These are phyloP conservation scores for Cercospora brassicicola DNA, from an alignment of 2,329 filamentous ascomycete genomes.

Conservation along the genomic window DNA sequence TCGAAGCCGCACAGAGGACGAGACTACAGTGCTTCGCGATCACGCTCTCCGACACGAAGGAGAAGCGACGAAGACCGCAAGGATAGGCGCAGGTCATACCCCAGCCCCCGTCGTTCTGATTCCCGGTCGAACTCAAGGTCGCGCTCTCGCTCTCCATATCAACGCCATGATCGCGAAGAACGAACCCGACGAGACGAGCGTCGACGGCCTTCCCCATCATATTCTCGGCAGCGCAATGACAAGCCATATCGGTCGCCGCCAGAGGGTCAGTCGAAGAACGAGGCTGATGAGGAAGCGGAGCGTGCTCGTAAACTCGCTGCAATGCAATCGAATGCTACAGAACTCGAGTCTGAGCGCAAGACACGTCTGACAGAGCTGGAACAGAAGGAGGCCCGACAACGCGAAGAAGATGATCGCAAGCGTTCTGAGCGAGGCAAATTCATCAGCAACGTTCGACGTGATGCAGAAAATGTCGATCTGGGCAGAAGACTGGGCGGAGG, in stretches of 20 bases:
- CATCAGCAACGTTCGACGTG: conserved; percentile 37
- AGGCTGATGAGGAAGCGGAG: conserved; percentile 37
- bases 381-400: conserved; percentile 62
- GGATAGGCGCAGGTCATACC: conserved; percentile 37
- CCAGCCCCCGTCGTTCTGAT: conserved; percentile 39
- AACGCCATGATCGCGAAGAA: conserved; percentile 22
- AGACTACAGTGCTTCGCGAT: conserved; percentile 35
- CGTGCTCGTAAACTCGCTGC: conserved; percentile 42
- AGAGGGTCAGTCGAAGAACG: conserved; percentile 24
- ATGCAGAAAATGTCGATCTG: conserved; percentile 37
- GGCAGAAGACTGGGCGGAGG: conserved; percentile 31
- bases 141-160: conserved; percentile 37
- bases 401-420: conserved; percentile 63
- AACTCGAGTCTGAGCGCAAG: conserved; percentile 69
- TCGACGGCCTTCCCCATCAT: conserved; percentile 26
- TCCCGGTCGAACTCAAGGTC: conserved; percentile 39
- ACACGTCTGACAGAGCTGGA: conserved; percentile 66
- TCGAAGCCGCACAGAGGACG: conserved; percentile 31
- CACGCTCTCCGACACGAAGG: conserved; percentile 44
- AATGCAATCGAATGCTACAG: conserved; percentile 50
- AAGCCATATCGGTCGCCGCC: conserved; percentile 34
- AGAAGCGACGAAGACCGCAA: conserved; percentile 37
- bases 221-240: conserved; percentile 22
- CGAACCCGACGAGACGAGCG: conserved; percentile 15
- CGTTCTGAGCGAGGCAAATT: conserved; percentile 41